Conservation (phyloP, 2,329 filamentous ascomycete species). For the Talaromyces sp. region DNA sequence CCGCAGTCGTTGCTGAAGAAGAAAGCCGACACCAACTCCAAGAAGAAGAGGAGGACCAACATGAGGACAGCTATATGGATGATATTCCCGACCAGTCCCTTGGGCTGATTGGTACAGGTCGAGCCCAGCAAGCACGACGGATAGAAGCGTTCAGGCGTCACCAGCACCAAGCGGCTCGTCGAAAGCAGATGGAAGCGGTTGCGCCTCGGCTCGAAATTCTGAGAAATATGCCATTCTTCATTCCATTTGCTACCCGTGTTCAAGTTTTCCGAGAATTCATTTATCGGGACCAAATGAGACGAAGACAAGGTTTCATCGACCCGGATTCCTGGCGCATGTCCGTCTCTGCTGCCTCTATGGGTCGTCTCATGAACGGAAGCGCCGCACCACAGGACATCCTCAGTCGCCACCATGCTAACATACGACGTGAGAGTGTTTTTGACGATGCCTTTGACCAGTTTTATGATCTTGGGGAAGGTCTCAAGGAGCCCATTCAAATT, state of each 20-base stretch:
- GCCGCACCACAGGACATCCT: conserved; percentile 35
- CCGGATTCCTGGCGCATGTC: conserved; percentile 69
- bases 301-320: conserved; percentile 64
- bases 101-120: conserved; percentile 51
- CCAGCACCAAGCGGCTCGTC: conserved; percentile 62
- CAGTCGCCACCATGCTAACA: conserved; percentile 67
- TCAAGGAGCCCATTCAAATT: conserved; percentile 96
- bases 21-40: conserved; percentile 67
- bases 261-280: conserved; percentile 93
- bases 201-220: conserved; percentile 85
- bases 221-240: conserved; percentile 94
- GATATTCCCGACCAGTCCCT: conserved; percentile 25
- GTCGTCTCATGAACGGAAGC: conserved; percentile 35
- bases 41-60: conserved; percentile 57
- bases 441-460: conserved; percentile 81
- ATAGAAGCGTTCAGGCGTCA: conserved; percentile 60
- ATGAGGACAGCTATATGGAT: conserved; percentile 41
- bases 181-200: conserved; percentile 69
- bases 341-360: conserved; percentile 43
- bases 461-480: conserved; percentile 69
- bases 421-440: conserved; percentile 74
- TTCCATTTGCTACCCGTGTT: conserved; percentile 86
- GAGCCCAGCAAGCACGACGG: conserved; percentile 58
- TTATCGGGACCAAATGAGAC: conserved; percentile 68
- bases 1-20: conserved; percentile 81